Evolutionary conservation across 2,329 filamentous ascomycete species (phyloP), one percentile per base, ranked within the genome.

Genomic region (Coniochaeta ligniaria): DNA sequence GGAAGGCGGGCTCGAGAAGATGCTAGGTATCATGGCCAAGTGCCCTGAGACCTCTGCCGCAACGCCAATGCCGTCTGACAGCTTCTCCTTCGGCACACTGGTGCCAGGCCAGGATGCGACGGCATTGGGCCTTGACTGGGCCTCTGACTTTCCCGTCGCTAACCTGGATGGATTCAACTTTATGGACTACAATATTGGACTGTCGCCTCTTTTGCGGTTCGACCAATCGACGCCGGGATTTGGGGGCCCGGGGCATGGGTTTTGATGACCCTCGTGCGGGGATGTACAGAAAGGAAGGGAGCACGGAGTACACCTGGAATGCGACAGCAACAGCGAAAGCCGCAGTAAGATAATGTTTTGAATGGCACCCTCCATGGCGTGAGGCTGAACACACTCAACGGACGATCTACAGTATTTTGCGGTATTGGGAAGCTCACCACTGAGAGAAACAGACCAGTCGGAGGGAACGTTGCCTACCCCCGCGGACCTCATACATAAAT

Each of bases 1-100:
- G 76, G 77, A 75, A 0, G 71, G 74, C 3, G 78, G 78, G 0
- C 64, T 80, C 6, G 77, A 79, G 58, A 78, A 74, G 54, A 74
- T 80, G 68, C 43, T 59, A 5, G 43, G 47, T 28, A 28, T 54
- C 16, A n/a, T 59, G 22, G 54, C 31, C 54, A 57, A 38, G 31
- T 57, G 31, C 33, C 28, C 28, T 8, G 35, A 57, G 54, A 57
- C 35, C 31, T 57, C 54, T 4, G 31, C 54, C 9, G 31, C 35
- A 7, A 57, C 35, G 31, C 54, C 28, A 24, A 57, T 35, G 54
- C 54, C 35, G 9, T 35, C 26, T 22, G 54, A 38, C 14, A 38
- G 31, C 9, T 24, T 57, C 31, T 20, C 54, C 8, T 35, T 57
- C 11, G 54, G 54, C 4, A 7, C 54, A 17, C 12, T 57, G 54